Percentiles rank a stretch among this genome's conserved stretches.
Conservation (phyloP, 2,329 filamentous ascomycete genomes). For the Aspergillus piperis region DNA sequence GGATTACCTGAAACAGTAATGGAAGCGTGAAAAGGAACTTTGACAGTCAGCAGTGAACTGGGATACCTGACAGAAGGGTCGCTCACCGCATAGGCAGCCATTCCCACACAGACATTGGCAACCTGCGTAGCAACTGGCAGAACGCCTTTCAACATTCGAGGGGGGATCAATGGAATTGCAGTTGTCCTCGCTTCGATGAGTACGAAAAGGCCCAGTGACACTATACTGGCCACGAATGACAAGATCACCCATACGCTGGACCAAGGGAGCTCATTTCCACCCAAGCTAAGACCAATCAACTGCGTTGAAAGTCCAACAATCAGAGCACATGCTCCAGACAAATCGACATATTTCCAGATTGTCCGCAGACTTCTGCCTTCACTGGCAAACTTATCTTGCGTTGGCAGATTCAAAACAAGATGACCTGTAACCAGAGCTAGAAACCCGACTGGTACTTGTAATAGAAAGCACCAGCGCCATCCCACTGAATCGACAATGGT, state of each 20-base stretch:
- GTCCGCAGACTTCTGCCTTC: conserved; percentile 35
- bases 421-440: conserved; percentile 58
- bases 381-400: conserved; percentile 10
- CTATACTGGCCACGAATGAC: conserved; percentile 40
- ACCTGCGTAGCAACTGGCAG: conserved; percentile 58
- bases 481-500: conserved; percentile 48
- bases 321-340: conserved; percentile 59
- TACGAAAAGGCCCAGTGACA: conserved; percentile 42
- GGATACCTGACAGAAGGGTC: neutral
- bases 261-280: conserved; percentile 51
- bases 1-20: conserved; percentile 47
- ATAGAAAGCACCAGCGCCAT: conserved; percentile 57
- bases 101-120: conserved; percentile 62
- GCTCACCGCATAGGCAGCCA: conserved; percentile 64
- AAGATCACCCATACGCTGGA: conserved; percentile 43
- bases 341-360: conserved; percentile 59
- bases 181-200: conserved; percentile 44
- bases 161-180: conserved; percentile 48
- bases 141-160: conserved; percentile 56
- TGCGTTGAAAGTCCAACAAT: conserved; percentile 61
- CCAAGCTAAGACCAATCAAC: conserved; percentile 47
- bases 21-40: conserved; percentile 52
- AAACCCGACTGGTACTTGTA: conserved; percentile 62
- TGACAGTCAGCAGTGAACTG: conserved; percentile 1
- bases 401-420: conserved; percentile 54